Conservation (phyloP, 345 rosid species). For the Cardamine chenopodiifolia region DNA sequence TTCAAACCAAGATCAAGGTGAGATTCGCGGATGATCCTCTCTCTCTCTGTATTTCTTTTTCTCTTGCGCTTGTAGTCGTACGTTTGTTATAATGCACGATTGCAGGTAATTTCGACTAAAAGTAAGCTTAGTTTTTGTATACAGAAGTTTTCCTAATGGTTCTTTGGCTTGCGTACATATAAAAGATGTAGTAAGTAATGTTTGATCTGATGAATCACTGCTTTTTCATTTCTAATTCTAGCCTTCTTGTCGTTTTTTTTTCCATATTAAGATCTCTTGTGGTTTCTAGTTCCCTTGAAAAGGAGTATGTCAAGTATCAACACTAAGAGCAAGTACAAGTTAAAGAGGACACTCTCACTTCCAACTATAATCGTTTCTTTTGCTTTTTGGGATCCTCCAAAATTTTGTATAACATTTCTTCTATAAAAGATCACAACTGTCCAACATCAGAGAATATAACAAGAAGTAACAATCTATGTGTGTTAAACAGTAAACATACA, state of each 20-base stretch:
- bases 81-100: conserved; percentile 23
- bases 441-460: not conserved
- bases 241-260: conserved; percentile 14
- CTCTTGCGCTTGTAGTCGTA: conserved; percentile 15
- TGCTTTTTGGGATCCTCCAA: not conserved
- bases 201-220: conserved; percentile 31
- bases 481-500: not conserved
- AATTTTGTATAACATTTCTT: not conserved
- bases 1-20: conserved; percentile 45
- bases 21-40: conserved; percentile 21
- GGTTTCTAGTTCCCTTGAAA: conserved; percentile 7
- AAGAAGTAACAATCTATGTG: not conserved
- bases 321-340: not conserved
- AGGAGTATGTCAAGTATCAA: not conserved
- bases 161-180: conserved; percentile 43
- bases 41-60: conserved; percentile 2
- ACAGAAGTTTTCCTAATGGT: conserved; percentile 38
- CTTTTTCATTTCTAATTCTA: conserved; percentile 16
- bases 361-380: not conserved
- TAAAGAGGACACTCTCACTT: conserved; percentile 7
- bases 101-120: conserved; percentile 28
- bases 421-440: not conserved
- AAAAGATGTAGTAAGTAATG: conserved; percentile 34
- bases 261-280: conserved; percentile 9
- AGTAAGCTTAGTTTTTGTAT: conserved; percentile 45